Percentiles rank a stretch among this genome's conserved stretches.
phyloP scores from a whole-genome alignment of 164 flowering plant species.

The Cinnamomum chago region DNA sequence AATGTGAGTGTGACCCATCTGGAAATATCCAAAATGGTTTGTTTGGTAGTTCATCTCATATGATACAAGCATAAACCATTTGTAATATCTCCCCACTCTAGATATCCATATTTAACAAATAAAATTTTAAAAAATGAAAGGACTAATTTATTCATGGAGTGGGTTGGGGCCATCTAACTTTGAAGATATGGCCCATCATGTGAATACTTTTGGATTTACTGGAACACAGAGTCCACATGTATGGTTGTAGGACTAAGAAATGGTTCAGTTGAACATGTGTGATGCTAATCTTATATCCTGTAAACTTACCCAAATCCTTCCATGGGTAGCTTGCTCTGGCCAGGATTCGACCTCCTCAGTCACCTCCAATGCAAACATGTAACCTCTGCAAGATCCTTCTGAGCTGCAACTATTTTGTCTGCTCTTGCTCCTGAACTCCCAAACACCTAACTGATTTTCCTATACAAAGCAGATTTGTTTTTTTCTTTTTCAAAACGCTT shows the following conservation, averaged over 20 bases:
- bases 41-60: not conserved
- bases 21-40: not conserved
- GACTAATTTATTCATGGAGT: no score
- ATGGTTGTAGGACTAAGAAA: not conserved
- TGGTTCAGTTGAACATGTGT: not conserved
- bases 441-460: conserved; percentile 48
- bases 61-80: no score
- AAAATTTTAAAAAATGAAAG: no score
- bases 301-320: conserved; percentile 59
- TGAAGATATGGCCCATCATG: not conserved
- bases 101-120: no score
- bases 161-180: not conserved
- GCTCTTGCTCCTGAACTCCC: conserved; percentile 77
- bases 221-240: not conserved
- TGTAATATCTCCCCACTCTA: no score
- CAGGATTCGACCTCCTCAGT: conserved; percentile 64
- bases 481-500: not conserved
- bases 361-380: conserved; percentile 67
- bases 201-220: not conserved
- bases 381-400: conserved; percentile 65
- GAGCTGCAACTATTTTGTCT: conserved; percentile 34
- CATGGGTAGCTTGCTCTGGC: conserved; percentile 58
- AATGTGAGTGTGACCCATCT: not conserved
- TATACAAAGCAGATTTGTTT: conserved; percentile 10
- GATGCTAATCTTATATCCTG: not conserved